Evolutionary conservation across 441 rosid species (phyloP), one percentile per base, ranked within the genome.

Genomic region (Macaranga tanarius): DNA sequence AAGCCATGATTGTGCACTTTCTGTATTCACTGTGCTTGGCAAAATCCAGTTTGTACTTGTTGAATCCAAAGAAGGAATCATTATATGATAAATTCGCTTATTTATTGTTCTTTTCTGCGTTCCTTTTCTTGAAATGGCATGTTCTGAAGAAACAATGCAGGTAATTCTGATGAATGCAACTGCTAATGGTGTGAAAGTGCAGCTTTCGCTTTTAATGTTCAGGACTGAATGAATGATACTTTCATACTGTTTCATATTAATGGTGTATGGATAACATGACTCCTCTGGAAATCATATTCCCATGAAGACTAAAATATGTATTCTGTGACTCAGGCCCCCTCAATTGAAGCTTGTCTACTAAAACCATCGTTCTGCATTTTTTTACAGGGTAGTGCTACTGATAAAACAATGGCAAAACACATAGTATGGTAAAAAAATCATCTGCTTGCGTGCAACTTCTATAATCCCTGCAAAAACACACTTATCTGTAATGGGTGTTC

Each of bases 211-310:
- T 38, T 26, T 5, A 26, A 58, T 34, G 28, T 58, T 58, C 38
- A 26, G 52, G 12, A 15, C 28, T 26, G 11, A 4, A 12, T 22
- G 38, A 34, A 34, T 34, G 38, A 34, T 3, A 34, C 38, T 7
- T 22, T 22, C 60, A 56, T 10, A 11, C 28, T 9, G 22, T 28
- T 34, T 4, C 4, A 34, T 34, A 7, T 34, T 56, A 22, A 10
- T 56, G 60, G 8, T 45, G 68, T 64, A 11, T 51, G 22, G 7
- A 25, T 25, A 63, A 20, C 42, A 34, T 23, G 26, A 42, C 28
- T 63, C 19, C 13, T 65, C 69, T 65, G 69, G n/a, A 65, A 65
- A 65, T 25, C 40, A 16, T 65, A 23, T 47, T 47, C 40, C 69
- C 56, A 16, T 20, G 67, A 63, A 40, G 28, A 22, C 7, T 17